Evolutionary conservation across 2,329 filamentous ascomycete genomes (phyloP).

Genomic region (Corniculantispora saksenae): DNA sequence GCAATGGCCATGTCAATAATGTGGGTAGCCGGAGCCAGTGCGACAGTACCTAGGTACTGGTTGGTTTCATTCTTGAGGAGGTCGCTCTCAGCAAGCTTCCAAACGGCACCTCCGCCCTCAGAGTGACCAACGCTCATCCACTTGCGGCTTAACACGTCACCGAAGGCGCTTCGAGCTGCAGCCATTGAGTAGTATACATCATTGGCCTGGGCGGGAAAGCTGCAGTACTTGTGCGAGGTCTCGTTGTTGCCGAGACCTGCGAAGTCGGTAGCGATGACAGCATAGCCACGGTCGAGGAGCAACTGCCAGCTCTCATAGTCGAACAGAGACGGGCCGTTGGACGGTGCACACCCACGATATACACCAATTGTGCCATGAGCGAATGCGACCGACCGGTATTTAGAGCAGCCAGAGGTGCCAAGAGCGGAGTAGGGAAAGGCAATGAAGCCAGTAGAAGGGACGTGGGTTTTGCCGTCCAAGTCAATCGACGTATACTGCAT

Average conservation of each 20-base stretch:
- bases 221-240: slow-evolving; percentile 24
- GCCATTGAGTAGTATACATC: slow-evolving; percentile 23
- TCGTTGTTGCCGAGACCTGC: slow-evolving; percentile 26
- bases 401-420: background rate
- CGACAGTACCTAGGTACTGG: slow-evolving; percentile 23
- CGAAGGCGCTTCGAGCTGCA: slow-evolving; percentile 19
- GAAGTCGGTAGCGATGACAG: slow-evolving; percentile 27
- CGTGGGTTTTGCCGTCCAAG: slow-evolving; percentile 13
- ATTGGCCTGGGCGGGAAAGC: slow-evolving; percentile 20
- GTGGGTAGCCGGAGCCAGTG: slow-evolving; percentile 21
- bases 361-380: slow-evolving; percentile 25
- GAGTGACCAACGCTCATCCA: slow-evolving; percentile 24
- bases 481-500: slow-evolving; percentile 26
- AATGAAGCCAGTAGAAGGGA: slow-evolving; percentile 23
- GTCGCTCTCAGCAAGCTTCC: slow-evolving; percentile 25
- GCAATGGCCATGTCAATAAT: slow-evolving; percentile 18
- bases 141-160: slow-evolving; percentile 10
- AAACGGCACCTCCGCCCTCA: slow-evolving; percentile 24
- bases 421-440: slow-evolving; percentile 11
- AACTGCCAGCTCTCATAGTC: slow-evolving; percentile 22
- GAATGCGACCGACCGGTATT: slow-evolving; percentile 18
- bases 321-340: slow-evolving; percentile 16
- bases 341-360: slow-evolving; percentile 23
- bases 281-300: slow-evolving; percentile 20
- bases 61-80: slow-evolving; percentile 15